Evolutionary conservation across 1,284 basidiomycete species (phyloP), one percentile per base, ranked within the genome.

Genomic region (Malassezia japonica): DNA sequence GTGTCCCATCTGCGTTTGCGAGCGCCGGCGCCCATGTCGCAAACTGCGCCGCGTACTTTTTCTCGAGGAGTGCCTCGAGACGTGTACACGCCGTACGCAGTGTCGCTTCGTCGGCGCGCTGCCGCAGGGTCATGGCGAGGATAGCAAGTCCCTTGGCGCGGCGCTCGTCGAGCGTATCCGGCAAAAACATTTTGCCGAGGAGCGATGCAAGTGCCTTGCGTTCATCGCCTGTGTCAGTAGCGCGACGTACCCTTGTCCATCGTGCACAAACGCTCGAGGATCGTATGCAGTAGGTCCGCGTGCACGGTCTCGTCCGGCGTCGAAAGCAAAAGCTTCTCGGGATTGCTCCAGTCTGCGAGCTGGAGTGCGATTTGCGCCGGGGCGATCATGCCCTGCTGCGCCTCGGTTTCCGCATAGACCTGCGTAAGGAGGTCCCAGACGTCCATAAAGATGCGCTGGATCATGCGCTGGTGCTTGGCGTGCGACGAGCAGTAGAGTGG

Each of bases 271-370:
- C 67, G 78, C 63, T 81, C 80, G 39, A 91, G 74, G 32, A 95
- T 79, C 44, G 86, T 82, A 37, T 81, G 75, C 4, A 84, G 87
- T 2, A 95, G 75, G 55, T 90, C 84, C 18, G 86, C 76, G 65
- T 96, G 92, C 2, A 87, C 76, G 7, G 75, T 62, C 13, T 78
- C 74, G 60, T 83, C 79, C 2, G 55, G 56, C 23, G 24, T 13
- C 15, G 51, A 37, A 29, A 54, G 87, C 78, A 83, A 79, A 25
- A 81, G 80, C 68, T 88, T 91, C 62, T 81, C 78, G 0, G 91
- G 87, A 72, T 95, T 86, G 1, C 85, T 87, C 92, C 92, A 98
- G 65, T 96, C 90, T 3, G 86, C 77, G 60, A 98, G 80, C 75
- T 95, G 82, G 21, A 84, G 74, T 0, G 83, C 86, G 51, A 92